phyloP scores from a whole-genome alignment of 2,329 filamentous ascomycete genomes.

The Cylindrodendrum hubeiense region DNA sequence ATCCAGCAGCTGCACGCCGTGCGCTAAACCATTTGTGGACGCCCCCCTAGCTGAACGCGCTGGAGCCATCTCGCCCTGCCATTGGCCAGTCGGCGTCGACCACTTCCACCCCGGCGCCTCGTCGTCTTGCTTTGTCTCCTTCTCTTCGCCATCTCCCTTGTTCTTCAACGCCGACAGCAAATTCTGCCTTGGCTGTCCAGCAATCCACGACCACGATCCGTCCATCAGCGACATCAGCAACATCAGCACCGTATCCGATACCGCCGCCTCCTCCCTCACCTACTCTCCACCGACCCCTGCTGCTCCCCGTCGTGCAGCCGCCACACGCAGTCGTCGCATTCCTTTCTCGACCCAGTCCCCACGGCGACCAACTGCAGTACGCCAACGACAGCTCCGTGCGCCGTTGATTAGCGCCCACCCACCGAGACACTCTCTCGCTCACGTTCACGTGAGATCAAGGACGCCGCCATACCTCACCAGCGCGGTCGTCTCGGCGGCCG shows the following conservation, averaged over 20 bases:
- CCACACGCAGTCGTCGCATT: constrained; percentile 7
- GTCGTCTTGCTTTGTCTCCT: constrained; percentile 34
- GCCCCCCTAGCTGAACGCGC: constrained; percentile 14
- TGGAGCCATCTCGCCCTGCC: constrained; percentile 15
- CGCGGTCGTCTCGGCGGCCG: constrained; percentile 62
- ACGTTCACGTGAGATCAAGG: constrained; percentile 39
- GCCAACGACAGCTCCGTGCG: constrained; percentile 35
- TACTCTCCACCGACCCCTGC: constrained; percentile 7
- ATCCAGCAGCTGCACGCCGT: constrained; percentile 27
- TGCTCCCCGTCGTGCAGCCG: not conserved
- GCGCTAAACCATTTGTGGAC: constrained; percentile 26
- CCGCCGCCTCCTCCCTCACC: constrained; percentile 1
- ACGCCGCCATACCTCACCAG: constrained; percentile 45
- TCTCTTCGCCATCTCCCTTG: constrained; percentile 39
- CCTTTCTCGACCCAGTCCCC: not conserved
- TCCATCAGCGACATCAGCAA: not conserved
- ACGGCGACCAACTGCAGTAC: constrained; percentile 21
- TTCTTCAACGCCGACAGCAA: constrained; percentile 40
- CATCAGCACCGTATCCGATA: constrained; percentile 4
- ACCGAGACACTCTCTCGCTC: constrained; percentile 30
- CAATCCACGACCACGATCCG: constrained; percentile 23
- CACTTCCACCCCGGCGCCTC: constrained; percentile 30
- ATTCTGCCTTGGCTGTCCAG: constrained; percentile 32
- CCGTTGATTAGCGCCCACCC: constrained; percentile 28
- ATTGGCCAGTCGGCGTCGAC: constrained; percentile 35